Evolutionary conservation across 2,329 filamentous ascomycete species (phyloP), one percentile per base, ranked within the genome.

Genomic region (Aureobasidium musti): DNA sequence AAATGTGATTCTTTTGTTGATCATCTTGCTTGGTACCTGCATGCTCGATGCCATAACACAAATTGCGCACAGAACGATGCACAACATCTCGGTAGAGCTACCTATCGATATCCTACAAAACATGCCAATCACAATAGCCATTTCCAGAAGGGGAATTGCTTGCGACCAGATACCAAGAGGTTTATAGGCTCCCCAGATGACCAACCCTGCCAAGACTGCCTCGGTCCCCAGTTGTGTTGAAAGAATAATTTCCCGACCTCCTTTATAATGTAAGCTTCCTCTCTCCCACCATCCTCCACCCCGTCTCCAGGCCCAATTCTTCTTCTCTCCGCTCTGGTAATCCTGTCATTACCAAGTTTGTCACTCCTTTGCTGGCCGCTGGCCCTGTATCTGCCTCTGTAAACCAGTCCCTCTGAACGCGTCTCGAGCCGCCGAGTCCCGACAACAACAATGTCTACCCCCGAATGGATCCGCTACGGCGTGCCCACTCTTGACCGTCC

Each of bases 401-500:
- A 52, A n/a, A 52, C 17, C 35, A 23, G 26, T 21, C 7, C 59
- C 47, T 30, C 19, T 53, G 37, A 54, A 64, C 61, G 45, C 61
- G 37, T 64, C 37, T 53, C 61, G 23, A 33, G 19, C 39, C 45
- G n/a, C 47, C 41, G 26, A 37, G 47, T 37, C 19, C 47, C 65
- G 64, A 63, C 74, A 78, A 68, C 43, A 78, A 68, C 43, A 74
- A 85, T 85, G 82, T 80, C 79, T 68, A 80, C 74, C 70, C 80
- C 77, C 70, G 80, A 77, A 84, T 91, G 79, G 80, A 78, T 83
- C 68, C 73, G 81, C 68, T 72, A 76, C 72, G 82, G 82, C 77
- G 77, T 87, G 72, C 94, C 94, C 66, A 92, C 92, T 69, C 84
- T 98, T 79, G 93, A 97, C 78, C 88, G 91, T 71, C 94, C 94